phyloP scores from a whole-genome alignment of 768 basidiomycete species.

The Clitopilus hobsonii region DNA sequence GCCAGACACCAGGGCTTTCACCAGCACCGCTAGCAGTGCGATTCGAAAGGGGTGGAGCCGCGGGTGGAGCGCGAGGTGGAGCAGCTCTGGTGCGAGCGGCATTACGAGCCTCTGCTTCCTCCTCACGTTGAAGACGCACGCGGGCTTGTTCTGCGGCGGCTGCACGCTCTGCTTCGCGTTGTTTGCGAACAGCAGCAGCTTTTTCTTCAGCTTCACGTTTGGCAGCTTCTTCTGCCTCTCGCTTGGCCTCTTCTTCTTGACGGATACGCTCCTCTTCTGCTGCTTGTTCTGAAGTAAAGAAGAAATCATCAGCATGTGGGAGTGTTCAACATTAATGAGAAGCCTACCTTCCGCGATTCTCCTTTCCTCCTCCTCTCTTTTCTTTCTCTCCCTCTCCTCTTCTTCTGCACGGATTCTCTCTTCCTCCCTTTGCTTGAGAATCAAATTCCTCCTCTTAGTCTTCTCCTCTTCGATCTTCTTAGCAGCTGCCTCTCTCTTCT shows the following conservation, averaged over 20 bases:
- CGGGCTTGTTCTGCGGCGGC: slow-evolving; percentile 51
- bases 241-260: slow-evolving; percentile 46
- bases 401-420: slow-evolving; percentile 40
- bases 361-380: slow-evolving; percentile 52
- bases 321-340: too few species aligned
- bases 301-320: background rate
- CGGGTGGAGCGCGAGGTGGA: slow-evolving; percentile 20
- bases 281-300: slow-evolving; percentile 33
- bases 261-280: slow-evolving; percentile 49
- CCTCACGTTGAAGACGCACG: slow-evolving; percentile 60
- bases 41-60: slow-evolving; percentile 22
- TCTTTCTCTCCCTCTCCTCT: slow-evolving; percentile 28
- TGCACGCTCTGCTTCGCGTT: slow-evolving; percentile 46
- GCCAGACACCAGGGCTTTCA: slow-evolving; percentile 1
- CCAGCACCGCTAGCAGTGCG: slow-evolving; percentile 10
- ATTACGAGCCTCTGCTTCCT: slow-evolving; percentile 57
- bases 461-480: slow-evolving; percentile 84
- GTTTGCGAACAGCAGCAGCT: slow-evolving; percentile 40
- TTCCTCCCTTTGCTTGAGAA: slow-evolving; percentile 59
- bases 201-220: slow-evolving; percentile 65
- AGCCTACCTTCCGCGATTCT: slow-evolving; percentile 52
- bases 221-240: slow-evolving; percentile 44
- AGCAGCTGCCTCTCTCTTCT: slow-evolving; percentile 49
- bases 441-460: slow-evolving; percentile 54
- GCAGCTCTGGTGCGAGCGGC: slow-evolving; percentile 31